These are phyloP conservation scores for Pseudogymnoascus sp. DNA, from an alignment of 2,329 filamentous ascomycete species.

Conservation along the genomic window DNA sequence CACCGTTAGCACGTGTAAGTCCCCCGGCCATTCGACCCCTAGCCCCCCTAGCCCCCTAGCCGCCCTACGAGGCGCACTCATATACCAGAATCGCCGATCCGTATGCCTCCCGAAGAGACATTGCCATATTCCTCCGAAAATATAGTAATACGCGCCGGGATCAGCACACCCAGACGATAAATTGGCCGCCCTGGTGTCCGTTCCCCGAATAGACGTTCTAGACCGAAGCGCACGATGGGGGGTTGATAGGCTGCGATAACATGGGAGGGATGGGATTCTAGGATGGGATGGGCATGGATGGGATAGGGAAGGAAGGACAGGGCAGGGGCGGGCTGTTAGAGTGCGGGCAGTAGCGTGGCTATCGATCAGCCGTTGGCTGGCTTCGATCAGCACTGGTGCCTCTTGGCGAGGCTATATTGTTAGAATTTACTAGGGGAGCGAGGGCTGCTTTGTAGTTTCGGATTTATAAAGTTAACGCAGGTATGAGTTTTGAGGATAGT, in stretches of 20 bases:
- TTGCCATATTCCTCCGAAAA: background rate
- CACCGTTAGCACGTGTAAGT: background rate
- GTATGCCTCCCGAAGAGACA: background rate
- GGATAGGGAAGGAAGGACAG: background rate
- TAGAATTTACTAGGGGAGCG: too few relatives aligned
- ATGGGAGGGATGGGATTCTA: background rate
- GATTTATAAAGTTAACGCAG: too few relatives aligned
- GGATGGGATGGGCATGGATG: conserved; percentile 14
- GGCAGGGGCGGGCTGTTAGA: conserved; percentile 1
- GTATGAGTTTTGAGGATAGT: too few relatives aligned
- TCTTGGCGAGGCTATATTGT: background rate
- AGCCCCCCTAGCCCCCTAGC: background rate
- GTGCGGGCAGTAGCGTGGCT: conserved; percentile 3
- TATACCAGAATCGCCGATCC: background rate
- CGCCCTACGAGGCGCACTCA: background rate
- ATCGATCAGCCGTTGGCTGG: background rate
- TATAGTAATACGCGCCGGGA: background rate
- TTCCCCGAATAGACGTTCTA: background rate
- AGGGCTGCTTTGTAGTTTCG: too few relatives aligned
- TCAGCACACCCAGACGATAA: background rate
- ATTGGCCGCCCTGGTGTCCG: background rate
- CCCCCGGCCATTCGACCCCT: background rate
- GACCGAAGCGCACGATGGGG: background rate
- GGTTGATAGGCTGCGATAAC: background rate
- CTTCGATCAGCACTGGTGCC: background rate